A percentile compares a stretch with the other conserved stretches of the same genome.
phyloP scores from a whole-genome alignment of 139 green algal genomes.

The Eudorina sp. region DNA sequence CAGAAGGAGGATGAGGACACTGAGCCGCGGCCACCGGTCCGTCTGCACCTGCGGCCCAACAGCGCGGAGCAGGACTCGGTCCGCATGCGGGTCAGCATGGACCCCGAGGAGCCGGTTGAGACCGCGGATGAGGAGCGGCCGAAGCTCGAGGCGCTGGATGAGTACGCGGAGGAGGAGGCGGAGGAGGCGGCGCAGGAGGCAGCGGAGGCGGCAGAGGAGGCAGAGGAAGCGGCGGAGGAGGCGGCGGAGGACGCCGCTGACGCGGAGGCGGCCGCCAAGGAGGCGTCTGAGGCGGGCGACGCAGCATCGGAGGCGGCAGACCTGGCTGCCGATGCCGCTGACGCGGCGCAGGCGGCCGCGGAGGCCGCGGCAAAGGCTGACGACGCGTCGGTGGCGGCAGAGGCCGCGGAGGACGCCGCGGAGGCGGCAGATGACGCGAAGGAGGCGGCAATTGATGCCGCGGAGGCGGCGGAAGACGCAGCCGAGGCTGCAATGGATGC shows the following conservation, averaged over 20 bases:
- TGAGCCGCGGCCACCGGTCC: background rate
- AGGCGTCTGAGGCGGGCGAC: background rate
- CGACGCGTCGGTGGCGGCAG: background rate
- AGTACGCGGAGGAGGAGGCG: background rate
- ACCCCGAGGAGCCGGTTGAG: background rate
- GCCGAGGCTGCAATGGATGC: background rate
- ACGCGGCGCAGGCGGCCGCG: background rate
- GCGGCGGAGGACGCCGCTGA: background rate
- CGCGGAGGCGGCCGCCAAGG: background rate
- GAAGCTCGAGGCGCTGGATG: background rate
- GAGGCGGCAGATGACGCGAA: background rate
- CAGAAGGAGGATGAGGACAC: background rate
- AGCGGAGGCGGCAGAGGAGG: background rate
- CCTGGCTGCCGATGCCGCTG: background rate
- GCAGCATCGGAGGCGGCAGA: background rate
- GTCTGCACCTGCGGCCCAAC: background rate
- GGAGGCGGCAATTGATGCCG: background rate
- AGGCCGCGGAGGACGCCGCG: background rate
- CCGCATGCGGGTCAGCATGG: background rate
- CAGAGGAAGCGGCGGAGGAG: background rate
- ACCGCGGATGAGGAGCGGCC: background rate
- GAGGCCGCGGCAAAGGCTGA: background rate
- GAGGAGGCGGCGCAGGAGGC: background rate
- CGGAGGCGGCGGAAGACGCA: background rate
- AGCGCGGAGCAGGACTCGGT: background rate